Evolutionary conservation across 768 basidiomycete species (phyloP).

Genomic region (Hericium coralloides): DNA sequence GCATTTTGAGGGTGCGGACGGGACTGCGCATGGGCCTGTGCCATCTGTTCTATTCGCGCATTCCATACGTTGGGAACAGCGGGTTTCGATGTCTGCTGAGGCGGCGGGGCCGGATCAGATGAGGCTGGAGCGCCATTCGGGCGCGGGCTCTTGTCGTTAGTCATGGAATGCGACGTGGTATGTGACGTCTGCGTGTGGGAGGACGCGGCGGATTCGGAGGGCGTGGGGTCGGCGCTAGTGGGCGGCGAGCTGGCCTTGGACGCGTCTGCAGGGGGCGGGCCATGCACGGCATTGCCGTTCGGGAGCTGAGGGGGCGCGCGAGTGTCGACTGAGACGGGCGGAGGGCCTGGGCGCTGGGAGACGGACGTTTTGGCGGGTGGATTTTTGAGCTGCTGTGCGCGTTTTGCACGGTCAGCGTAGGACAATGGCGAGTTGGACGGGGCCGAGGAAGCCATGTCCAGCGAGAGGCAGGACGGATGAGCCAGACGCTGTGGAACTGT

Average conservation of each 20-base stretch:
- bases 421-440: conserved; percentile 34
- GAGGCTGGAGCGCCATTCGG: conserved; percentile 1
- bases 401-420: conserved; percentile 35
- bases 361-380: neutral
- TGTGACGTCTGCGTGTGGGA: conserved; percentile 4
- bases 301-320: conserved; percentile 3
- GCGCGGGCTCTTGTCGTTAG: conserved; percentile 1
- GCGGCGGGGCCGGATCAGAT: conserved; percentile 1
- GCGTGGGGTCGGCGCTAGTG: conserved; percentile 1
- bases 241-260: neutral
- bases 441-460: no score
- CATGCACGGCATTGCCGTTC: neutral
- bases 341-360: conserved; percentile 6
- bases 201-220: conserved; percentile 1
- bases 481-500: no score
- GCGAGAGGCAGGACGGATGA: no score
- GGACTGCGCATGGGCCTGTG: conserved; percentile 19
- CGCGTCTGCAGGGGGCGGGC: neutral
- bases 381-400: conserved; percentile 25
- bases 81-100: conserved; percentile 12
- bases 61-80: conserved; percentile 34
- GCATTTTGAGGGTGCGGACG: conserved; percentile 10
- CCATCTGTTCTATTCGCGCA: conserved; percentile 33
- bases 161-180: neutral
- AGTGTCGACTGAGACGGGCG: neutral